Percentiles rank a stretch among this genome's conserved stretches.
phyloP scores from a whole-genome alignment of 768 basidiomycete genomes.

The Lactarius pseudohatsudake region DNA sequence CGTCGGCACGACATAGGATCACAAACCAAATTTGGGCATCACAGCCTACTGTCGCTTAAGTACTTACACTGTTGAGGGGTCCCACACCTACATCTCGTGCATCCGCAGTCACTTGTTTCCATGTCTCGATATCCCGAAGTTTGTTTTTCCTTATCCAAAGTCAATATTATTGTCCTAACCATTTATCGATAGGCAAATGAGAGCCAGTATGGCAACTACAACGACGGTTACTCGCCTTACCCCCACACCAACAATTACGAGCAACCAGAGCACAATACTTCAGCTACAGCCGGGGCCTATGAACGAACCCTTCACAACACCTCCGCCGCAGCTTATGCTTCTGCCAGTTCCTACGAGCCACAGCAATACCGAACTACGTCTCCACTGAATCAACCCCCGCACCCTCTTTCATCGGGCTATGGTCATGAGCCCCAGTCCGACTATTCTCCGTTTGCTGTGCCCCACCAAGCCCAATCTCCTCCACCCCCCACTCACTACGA shows the following conservation, averaged over 20 bases:
- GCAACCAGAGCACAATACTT: conserved; percentile 29
- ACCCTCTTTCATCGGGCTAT: conserved; percentile 22
- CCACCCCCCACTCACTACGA: conserved; percentile 34
- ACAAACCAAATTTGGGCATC: not conserved
- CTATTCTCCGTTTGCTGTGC: conserved; percentile 28
- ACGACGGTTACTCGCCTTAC: conserved; percentile 64
- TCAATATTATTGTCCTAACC: not conserved
- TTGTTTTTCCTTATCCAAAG: conserved; percentile 23
- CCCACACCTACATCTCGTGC: not conserved
- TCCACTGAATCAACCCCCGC: conserved; percentile 27
- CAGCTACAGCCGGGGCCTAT: not conserved
- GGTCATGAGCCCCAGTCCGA: conserved; percentile 15
- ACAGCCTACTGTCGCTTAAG: not conserved
- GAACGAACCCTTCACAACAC: not conserved
- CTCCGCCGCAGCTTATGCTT: not conserved
- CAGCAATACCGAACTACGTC: conserved; percentile 41
- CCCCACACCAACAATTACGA: conserved; percentile 36
- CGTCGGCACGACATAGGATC: not conserved
- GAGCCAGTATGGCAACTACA: conserved; percentile 60
- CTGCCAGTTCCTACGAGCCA: conserved; percentile 30
- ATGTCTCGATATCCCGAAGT: conserved; percentile 48
- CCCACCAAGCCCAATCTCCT: conserved; percentile 29
- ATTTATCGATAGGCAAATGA: conserved; percentile 54
- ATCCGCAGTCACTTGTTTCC: not conserved
- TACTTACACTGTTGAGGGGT: not conserved